These are phyloP conservation scores for Parietaria judaica DNA, from an alignment of 306 rosid species.

Conservation along the genomic window DNA sequence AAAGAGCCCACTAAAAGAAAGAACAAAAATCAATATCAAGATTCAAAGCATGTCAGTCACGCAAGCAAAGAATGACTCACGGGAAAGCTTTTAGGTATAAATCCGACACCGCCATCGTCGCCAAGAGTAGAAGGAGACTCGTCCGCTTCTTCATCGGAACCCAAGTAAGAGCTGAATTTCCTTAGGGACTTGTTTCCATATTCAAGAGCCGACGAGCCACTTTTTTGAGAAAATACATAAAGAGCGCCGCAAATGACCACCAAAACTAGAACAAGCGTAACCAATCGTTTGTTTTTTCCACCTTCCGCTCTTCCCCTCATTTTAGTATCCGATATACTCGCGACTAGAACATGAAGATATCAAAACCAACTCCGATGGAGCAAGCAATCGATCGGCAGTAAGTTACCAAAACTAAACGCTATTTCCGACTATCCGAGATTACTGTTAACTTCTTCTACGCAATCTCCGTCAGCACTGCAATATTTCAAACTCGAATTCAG, in stretches of 20 bases:
- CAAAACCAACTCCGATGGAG: background rate
- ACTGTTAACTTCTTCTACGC: background rate
- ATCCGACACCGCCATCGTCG: slow-evolving; percentile 48
- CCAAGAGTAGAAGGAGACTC: slow-evolving; percentile 47
- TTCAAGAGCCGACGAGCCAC: slow-evolving; percentile 63
- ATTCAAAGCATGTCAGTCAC: background rate
- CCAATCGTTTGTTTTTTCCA: slow-evolving; percentile 58
- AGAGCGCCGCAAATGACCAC: slow-evolving; percentile 57
- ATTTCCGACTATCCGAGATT: slow-evolving; percentile 3
- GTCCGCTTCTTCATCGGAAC: slow-evolving; percentile 63
- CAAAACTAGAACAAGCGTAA: slow-evolving; percentile 48
- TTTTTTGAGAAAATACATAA: slow-evolving; percentile 49
- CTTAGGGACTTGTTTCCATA: slow-evolving; percentile 67
- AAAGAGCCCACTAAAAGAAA: background rate
- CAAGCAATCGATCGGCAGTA: slow-evolving; percentile 1
- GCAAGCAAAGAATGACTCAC: slow-evolving; percentile 37
- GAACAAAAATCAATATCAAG: background rate
- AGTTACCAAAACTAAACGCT: slow-evolving; percentile 3
- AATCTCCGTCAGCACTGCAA: slow-evolving; percentile 9
- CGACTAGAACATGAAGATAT: slow-evolving; percentile 17
- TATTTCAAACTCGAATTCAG: slow-evolving; percentile 1
- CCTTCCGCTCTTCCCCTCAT: slow-evolving; percentile 87
- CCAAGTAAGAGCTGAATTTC: slow-evolving; percentile 72
- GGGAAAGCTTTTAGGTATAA: slow-evolving; percentile 70
- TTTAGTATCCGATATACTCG: slow-evolving; percentile 20